A percentile compares a stretch with the other conserved stretches of the same genome.
Conservation (phyloP, 768 basidiomycete genomes). For the Ramaria sp. region DNA sequence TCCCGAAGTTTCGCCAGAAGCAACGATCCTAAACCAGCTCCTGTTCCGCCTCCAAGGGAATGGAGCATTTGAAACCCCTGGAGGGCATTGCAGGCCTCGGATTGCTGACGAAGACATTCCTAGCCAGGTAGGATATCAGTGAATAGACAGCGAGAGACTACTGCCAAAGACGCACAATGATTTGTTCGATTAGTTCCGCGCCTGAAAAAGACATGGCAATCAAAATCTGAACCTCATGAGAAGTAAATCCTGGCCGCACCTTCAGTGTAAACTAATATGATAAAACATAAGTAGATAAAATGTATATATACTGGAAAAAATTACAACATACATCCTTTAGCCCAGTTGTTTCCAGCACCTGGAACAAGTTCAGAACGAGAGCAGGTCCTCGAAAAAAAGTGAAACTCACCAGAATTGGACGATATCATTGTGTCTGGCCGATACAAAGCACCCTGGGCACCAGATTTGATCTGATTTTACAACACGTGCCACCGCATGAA, state of each 20-base stretch:
- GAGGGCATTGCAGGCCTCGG: conserved; percentile 72
- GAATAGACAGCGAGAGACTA: neutral
- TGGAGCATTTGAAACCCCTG: conserved; percentile 90
- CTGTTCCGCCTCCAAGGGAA: conserved; percentile 87
- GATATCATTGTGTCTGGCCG: conserved; percentile 79
- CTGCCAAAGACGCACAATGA: conserved; percentile 36
- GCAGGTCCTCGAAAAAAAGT: neutral
- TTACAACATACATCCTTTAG: conserved; percentile 70
- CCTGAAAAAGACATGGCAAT: conserved; percentile 31
- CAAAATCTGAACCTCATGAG: neutral
- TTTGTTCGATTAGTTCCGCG: conserved; percentile 83
- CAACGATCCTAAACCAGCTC: conserved; percentile 75
- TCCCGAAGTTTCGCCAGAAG: conserved; percentile 76
- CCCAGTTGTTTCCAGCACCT: conserved; percentile 88
- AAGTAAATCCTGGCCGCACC: conserved; percentile 30
- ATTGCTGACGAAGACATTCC: conserved; percentile 71
- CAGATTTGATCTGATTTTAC: conserved; percentile 44
- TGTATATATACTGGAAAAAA: neutral
- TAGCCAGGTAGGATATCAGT: conserved; percentile 16
- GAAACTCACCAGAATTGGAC: conserved; percentile 27
- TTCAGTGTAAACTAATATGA: conserved; percentile 74
- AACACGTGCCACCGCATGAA: neutral
- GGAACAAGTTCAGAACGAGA: neutral
- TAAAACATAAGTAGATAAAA: conserved; percentile 1
- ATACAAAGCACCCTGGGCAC: conserved; percentile 65